These are phyloP conservation scores for Singerocomus rubriflavus DNA, from an alignment of 1,284 basidiomycete species.

Conservation along the genomic window DNA sequence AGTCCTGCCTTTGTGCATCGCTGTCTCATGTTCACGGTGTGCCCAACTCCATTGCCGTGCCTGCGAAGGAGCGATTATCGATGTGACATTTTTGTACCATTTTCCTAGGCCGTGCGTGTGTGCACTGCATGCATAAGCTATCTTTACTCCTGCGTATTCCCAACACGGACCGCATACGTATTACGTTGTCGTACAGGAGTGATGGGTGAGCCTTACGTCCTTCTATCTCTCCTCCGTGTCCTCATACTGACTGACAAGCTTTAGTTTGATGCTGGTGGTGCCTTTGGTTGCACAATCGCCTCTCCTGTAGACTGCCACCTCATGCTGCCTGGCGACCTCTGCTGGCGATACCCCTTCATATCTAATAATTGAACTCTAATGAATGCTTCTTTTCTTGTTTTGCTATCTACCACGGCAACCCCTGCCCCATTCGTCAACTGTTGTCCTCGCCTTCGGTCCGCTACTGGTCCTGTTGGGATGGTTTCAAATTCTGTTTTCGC, in stretches of 20 bases:
- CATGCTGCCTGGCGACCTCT: constrained; percentile 8
- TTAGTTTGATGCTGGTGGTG: constrained; percentile 17
- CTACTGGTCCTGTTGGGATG: constrained; percentile 1
- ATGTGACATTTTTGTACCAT: constrained; percentile 15
- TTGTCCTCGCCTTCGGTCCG: not conserved
- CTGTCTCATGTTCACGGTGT: constrained; percentile 16
- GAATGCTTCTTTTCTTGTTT: constrained; percentile 4
- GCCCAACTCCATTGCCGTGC: constrained; percentile 8
- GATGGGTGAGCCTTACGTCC: constrained; percentile 9
- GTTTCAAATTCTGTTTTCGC: constrained; percentile 10
- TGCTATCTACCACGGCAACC: not conserved
- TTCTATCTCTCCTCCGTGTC: constrained; percentile 13
- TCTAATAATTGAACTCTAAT: constrained; percentile 30
- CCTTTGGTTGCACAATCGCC: constrained; percentile 1
- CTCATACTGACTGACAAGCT: constrained; percentile 15
- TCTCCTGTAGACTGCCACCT: constrained; percentile 7
- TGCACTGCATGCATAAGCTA: constrained; percentile 23
- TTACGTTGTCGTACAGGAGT: constrained; percentile 26
- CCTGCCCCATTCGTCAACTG: constrained; percentile 12
- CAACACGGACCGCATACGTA: constrained; percentile 11
- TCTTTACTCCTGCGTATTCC: constrained; percentile 23
- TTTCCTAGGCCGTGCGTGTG: constrained; percentile 12
- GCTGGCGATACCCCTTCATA: constrained; percentile 21
- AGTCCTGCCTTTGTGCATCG: constrained; percentile 26
- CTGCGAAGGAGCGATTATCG: constrained; percentile 16